Evolutionary conservation across 2,329 filamentous ascomycete genomes (phyloP), one percentile per base, ranked within the genome.

Genomic region (Pseudogymnoascus sp.): DNA sequence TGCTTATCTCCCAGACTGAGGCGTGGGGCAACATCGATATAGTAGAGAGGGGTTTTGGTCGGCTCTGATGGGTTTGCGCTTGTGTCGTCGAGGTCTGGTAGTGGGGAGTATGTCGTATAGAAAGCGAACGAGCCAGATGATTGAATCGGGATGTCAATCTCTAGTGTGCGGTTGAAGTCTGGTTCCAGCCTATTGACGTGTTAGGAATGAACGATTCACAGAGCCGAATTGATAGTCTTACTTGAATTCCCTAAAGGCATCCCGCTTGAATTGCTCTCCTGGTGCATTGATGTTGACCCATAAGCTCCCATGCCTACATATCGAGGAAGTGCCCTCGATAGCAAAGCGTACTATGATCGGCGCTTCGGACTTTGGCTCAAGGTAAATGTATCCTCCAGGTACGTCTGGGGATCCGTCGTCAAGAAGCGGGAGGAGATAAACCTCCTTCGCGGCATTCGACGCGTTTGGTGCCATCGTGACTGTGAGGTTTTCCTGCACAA

Each of bases 231-330:
- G 6, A 14, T 16, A n/a, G 34, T 75, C 87, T 75, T 81, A 97
- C 93, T 91, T 93, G 83, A 89, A 96, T 77, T 96, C 89, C 71
- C 86, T 86, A 75, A 96, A 99, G 36, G 83, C 82, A 71, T 89
- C 82, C 69, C 95, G 87, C 68, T 86, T 83, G 73, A 97, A 99
- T 47, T 86, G 78, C 60, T 85, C 79, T 65, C 88, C 92, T 70
- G 87, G 81, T 66, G 88, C 84, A 6, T 95, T 95, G 66, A 97
- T 90, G 75, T 99, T 99, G 72, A 96, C 89, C 93, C 95, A 99
- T 67, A 99, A 82, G 73, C 90, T 97, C 65, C 96, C 95, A 77
- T 96, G 83, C 69, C 92, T 86, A 76, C 93, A 97, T 80, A 99
- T 95, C 66, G 93, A 96, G 74, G 93, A 96, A 64, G 91, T 93